Conservation (phyloP, 1,284 basidiomycete genomes). For the Puccinia polysora region DNA sequence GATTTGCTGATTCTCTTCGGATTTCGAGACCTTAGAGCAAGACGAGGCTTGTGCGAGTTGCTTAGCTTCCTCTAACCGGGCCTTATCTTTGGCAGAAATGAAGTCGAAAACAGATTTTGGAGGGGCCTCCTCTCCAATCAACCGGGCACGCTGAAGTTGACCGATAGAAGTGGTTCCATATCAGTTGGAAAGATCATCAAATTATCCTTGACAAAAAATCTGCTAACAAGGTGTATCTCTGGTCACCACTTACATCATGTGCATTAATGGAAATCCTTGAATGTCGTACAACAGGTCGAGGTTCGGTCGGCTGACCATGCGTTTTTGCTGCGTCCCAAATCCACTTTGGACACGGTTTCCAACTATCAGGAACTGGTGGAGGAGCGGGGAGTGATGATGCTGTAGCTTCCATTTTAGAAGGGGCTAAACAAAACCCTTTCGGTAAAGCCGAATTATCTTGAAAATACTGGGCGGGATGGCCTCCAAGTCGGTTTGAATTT, state of each 20-base stretch:
- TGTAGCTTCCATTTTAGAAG: slow-evolving; percentile 32
- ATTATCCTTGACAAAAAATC: slow-evolving; percentile 45
- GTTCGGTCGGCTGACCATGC: slow-evolving; percentile 48
- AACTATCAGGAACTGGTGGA: slow-evolving; percentile 71
- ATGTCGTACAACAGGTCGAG: slow-evolving; percentile 55
- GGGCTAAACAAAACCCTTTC: slow-evolving; percentile 19
- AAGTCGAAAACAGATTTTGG: slow-evolving; percentile 77
- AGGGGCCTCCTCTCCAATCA: slow-evolving; percentile 67
- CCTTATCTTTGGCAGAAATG: slow-evolving; percentile 81
- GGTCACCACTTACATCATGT: slow-evolving; percentile 46
- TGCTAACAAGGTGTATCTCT: slow-evolving; percentile 40
- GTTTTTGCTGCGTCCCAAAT: slow-evolving; percentile 63
- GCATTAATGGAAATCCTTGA: slow-evolving; percentile 50
- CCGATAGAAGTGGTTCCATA: background rate
- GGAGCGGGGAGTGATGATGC: slow-evolving; percentile 64
- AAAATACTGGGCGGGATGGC: slow-evolving; percentile 53
- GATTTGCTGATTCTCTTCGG: background rate
- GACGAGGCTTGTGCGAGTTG: slow-evolving; percentile 47
- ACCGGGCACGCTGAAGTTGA: slow-evolving; percentile 64
- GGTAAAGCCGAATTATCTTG: slow-evolving; percentile 31
- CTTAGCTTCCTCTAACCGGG: slow-evolving; percentile 69
- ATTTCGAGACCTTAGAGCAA: slow-evolving; percentile 2
- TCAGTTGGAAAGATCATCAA: background rate
- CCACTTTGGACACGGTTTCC: slow-evolving; percentile 74
- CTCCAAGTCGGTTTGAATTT: slow-evolving; percentile 29